Evolutionary conservation across 2,329 filamentous ascomycete species (phyloP).

Genomic region (Chalara sp.): DNA sequence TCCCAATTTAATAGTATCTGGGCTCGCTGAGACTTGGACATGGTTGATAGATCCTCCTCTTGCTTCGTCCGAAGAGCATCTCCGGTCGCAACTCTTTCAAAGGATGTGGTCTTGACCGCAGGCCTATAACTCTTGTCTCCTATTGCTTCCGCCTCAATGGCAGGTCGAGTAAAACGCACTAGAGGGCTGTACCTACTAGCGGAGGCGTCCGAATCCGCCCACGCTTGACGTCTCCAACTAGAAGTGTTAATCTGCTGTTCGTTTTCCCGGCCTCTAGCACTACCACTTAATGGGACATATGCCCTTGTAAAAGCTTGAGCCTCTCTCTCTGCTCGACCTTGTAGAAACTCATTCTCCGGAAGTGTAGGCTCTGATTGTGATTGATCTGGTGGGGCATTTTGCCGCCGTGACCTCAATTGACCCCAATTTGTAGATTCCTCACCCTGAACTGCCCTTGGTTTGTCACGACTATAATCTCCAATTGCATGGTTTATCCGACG

Average conservation of each 20-base stretch:
- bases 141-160: background rate
- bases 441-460: too few species aligned
- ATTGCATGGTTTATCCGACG: too few species aligned
- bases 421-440: conserved; percentile 4
- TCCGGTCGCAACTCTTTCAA: background rate
- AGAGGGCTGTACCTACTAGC: background rate
- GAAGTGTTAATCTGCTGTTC: background rate
- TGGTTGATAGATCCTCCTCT: background rate
- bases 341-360: conserved; percentile 9
- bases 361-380: background rate
- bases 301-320: conserved; percentile 13
- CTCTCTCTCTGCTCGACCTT: conserved; percentile 20
- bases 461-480: too few species aligned
- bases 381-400: background rate
- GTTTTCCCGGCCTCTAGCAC: background rate
- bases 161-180: background rate
- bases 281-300: conserved; percentile 18
- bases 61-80: background rate
- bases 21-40: background rate
- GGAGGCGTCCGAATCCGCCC: background rate
- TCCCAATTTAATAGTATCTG: too few species aligned
- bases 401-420: conserved; percentile 11
- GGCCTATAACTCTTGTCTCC: background rate
- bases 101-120: background rate
- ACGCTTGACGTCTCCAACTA: too few species aligned